Conservation (phyloP, 192 early-diverging fungal genomes). For the Glomus cerebriforme region DNA sequence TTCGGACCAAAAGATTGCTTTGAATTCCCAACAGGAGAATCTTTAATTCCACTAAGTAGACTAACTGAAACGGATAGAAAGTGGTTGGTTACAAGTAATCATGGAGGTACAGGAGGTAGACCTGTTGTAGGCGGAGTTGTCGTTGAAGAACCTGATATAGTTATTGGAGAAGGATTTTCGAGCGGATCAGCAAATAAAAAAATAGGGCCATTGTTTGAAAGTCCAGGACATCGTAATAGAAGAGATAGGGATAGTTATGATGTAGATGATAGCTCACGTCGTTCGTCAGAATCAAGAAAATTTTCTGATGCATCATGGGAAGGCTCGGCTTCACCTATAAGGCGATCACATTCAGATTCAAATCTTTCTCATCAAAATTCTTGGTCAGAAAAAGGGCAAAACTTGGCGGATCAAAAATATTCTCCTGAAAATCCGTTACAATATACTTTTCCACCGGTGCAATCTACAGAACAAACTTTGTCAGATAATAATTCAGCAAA, state of each 20-base stretch:
- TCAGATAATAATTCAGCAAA: not conserved
- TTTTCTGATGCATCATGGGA: constrained; percentile 27
- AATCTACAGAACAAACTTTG: not conserved
- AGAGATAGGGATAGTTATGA: constrained; percentile 1
- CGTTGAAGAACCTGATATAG: constrained; percentile 47
- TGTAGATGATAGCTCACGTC: not conserved
- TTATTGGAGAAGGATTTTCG: constrained; percentile 32
- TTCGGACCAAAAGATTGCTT: constrained; percentile 50
- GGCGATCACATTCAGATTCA: not conserved
- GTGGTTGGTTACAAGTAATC: constrained; percentile 40
- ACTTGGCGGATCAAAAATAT: not conserved
- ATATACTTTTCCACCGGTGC: not conserved
- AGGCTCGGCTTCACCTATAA: not conserved
- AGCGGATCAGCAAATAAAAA: constrained; percentile 29
- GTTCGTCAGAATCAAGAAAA: constrained; percentile 9
- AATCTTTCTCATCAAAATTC: not conserved
- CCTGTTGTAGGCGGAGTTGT: constrained; percentile 42
- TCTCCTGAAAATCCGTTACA: not conserved
- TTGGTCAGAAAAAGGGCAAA: not conserved
- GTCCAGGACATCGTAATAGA: not conserved
- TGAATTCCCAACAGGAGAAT: constrained; percentile 40
- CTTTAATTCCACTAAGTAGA: constrained; percentile 43
- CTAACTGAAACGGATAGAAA: constrained; percentile 46
- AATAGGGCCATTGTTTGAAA: not conserved
- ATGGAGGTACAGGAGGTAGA: constrained; percentile 42